phyloP scores from a whole-genome alignment of 2,329 filamentous ascomycete species.

The Epichloe festucae region DNA sequence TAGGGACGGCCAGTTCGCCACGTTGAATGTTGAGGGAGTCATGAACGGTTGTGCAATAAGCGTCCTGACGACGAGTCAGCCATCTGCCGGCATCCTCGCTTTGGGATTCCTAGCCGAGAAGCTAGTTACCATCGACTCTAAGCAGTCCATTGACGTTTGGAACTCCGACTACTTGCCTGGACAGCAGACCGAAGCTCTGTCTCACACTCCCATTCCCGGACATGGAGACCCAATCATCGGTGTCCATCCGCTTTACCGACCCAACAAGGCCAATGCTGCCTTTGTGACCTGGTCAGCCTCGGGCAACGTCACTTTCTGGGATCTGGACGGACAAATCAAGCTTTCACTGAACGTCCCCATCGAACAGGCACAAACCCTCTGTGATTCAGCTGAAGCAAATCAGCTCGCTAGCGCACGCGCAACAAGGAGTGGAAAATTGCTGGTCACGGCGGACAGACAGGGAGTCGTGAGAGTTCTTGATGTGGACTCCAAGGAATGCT shows the following conservation, averaged over 20 bases:
- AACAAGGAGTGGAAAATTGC: constrained; percentile 46
- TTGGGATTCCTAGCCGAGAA: constrained; percentile 56
- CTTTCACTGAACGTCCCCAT: constrained; percentile 53
- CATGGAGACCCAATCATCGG: constrained; percentile 58
- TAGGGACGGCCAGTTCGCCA: constrained; percentile 45
- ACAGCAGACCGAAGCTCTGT: constrained; percentile 22
- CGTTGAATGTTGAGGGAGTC: constrained; percentile 37
- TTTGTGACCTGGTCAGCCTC: constrained; percentile 85
- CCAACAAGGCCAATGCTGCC: constrained; percentile 49
- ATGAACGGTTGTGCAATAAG: constrained; percentile 28
- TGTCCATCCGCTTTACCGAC: constrained; percentile 49
- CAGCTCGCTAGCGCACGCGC: constrained; percentile 48
- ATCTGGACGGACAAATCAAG: constrained; percentile 54
- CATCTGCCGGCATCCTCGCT: constrained; percentile 41
- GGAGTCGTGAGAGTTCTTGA: constrained; percentile 69
- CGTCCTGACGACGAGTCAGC: constrained; percentile 24
- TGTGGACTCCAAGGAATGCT: constrained; percentile 43
- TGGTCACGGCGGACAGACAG: constrained; percentile 75
- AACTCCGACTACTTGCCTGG: constrained; percentile 31
- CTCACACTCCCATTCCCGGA: constrained; percentile 46
- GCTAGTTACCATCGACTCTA: constrained; percentile 62
- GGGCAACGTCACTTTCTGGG: constrained; percentile 76
- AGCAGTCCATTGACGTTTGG: constrained; percentile 62
- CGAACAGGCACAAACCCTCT: constrained; percentile 42
- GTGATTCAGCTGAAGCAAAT: constrained; percentile 41